Percentiles rank a stretch among this genome's conserved stretches.
phyloP scores from a whole-genome alignment of 1,139 yeast species.

The Candida tropicalis region DNA sequence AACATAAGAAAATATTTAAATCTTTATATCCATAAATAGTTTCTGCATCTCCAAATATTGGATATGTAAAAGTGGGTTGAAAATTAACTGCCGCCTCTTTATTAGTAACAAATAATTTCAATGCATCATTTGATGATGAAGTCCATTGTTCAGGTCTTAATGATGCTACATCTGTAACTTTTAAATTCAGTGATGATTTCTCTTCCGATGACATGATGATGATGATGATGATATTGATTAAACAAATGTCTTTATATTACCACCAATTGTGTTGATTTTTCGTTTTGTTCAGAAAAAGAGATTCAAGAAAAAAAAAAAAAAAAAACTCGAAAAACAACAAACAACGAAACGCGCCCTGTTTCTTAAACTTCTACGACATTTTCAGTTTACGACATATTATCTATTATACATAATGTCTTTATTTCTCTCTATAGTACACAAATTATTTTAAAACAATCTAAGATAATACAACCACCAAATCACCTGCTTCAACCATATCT shows the following conservation, averaged over 20 bases:
- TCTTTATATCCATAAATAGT: slow-evolving; percentile 83
- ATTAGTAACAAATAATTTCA: slow-evolving; percentile 56
- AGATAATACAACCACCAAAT: slow-evolving; percentile 78
- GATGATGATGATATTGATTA: background rate
- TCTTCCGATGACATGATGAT: slow-evolving; percentile 4
- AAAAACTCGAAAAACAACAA: slow-evolving; percentile 1
- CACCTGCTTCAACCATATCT: slow-evolving; percentile 96
- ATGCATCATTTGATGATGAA: slow-evolving; percentile 62
- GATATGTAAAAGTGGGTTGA: slow-evolving; percentile 83
- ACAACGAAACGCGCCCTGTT: background rate
- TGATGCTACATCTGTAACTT: slow-evolving; percentile 16
- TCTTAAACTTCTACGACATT: no score
- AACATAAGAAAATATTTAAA: slow-evolving; percentile 52
- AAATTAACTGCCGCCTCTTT: slow-evolving; percentile 57
- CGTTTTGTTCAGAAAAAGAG: no score
- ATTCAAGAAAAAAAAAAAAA: no score
- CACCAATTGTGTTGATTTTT: background rate
- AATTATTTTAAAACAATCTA: slow-evolving; percentile 14
- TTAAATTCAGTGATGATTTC: background rate
- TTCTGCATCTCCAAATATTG: slow-evolving; percentile 91
- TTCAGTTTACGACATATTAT: background rate
- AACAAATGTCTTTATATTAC: no score
- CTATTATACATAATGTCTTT: background rate
- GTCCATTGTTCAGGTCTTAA: slow-evolving; percentile 68
- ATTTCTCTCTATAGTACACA: background rate